Conservation (phyloP, 176 grass and related monocot genomes). For the Eragrostis curvula region DNA sequence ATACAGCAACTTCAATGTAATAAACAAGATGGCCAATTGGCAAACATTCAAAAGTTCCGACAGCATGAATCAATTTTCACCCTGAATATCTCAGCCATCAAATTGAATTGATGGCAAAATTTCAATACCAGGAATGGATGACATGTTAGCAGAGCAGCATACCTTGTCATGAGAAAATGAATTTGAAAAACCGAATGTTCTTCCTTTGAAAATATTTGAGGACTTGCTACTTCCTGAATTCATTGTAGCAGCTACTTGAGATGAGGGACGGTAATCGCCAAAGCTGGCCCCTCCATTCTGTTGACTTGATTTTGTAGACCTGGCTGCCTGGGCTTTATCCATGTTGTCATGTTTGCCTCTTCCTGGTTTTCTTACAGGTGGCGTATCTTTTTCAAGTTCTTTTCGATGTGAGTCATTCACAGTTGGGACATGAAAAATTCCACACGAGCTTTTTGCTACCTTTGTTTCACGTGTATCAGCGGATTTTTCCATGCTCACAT, state of each 20-base stretch:
- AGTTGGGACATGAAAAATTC: slow-evolving; percentile 47
- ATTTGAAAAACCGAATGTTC: slow-evolving; percentile 84
- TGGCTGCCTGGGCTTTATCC: slow-evolving; percentile 41
- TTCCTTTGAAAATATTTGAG: slow-evolving; percentile 74
- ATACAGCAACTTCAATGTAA: slow-evolving; percentile 23
- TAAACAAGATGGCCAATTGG: slow-evolving; percentile 21
- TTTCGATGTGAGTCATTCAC: slow-evolving; percentile 52
- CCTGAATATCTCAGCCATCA: background rate
- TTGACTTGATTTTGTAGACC: slow-evolving; percentile 55
- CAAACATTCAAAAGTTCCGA: slow-evolving; percentile 11
- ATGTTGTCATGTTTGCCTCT: slow-evolving; percentile 40
- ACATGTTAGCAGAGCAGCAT: slow-evolving; percentile 26
- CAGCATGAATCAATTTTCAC: slow-evolving; percentile 31
- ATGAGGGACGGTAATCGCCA: slow-evolving; percentile 27
- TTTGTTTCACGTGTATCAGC: slow-evolving; percentile 53
- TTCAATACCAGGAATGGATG: background rate
- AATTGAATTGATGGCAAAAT: background rate
- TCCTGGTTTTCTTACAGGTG: slow-evolving; percentile 61
- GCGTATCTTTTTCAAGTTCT: slow-evolving; percentile 41
- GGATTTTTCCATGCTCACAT: slow-evolving; percentile 49
- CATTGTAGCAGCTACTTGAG: slow-evolving; percentile 35
- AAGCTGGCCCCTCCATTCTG: slow-evolving; percentile 35
- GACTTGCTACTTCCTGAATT: slow-evolving; percentile 56
- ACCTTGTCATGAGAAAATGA: slow-evolving; percentile 83
- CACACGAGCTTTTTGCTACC: slow-evolving; percentile 47